Evolutionary conservation across 805 yeast genomes (phyloP), one percentile per base, ranked within the genome.

Genomic region (Sugiyamaella qingdaonensis): DNA sequence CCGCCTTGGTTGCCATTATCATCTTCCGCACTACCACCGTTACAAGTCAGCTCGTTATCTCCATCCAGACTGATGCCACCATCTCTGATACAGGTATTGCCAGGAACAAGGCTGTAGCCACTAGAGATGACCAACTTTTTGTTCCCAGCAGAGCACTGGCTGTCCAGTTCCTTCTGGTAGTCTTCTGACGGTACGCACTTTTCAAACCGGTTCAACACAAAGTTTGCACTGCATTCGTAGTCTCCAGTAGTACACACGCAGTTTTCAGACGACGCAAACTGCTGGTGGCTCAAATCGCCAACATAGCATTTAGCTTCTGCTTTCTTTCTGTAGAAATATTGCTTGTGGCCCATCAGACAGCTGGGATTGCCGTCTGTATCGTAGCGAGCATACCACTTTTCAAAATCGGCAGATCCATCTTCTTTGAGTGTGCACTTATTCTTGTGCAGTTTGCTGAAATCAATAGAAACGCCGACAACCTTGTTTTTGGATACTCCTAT

Each of bases 261-360:
- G 8, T 78, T 68, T 50, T 79, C 84, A 54, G 79, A 81, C 24
- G 64, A 61, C 8, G 74, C 66, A 27, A 64, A 45, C 8, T 73
- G 64, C 53, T 77, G 77, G 13, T 69, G 66, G 54, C 65, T 72
- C 13, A 69, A 55, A 24, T 65, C 62, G 7, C 69, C 73, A 10
- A 81, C 79, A 64, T 78, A 78, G 72, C 96, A 89, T 54, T 81
- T 64, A 0, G 91, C 78, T 44, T 76, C 79, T 45, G 74, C 74
- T 61, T 82, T 83, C 71, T 95, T 80, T 67, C 95, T 77, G 45
- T 59, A 65, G 63, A 81, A 84, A 56, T 73, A 78, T 61, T 84
- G 87, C 57, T 73, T 77, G 53, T 80, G 85, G 7, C 96, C 96
- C 69, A 77, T 73, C 16, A 86, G 72, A 72, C 96, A 88, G 56